Conservation (phyloP, 495 filamentous ascomycete genomes). For the Xylaria acuta region DNA sequence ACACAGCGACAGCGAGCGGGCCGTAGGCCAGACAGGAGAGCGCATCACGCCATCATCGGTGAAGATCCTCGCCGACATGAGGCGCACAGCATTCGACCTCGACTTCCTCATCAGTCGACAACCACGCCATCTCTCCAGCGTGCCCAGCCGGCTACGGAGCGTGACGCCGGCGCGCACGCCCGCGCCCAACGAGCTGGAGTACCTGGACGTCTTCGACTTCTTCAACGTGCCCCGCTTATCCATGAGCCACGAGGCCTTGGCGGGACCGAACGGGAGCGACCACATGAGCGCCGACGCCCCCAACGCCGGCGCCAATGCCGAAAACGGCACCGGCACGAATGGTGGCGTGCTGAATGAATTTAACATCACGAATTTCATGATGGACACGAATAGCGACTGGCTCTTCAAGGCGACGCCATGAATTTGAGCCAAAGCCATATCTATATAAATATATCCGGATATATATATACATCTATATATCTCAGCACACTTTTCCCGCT, state of each 20-base stretch:
- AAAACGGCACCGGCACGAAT: constrained; percentile 20
- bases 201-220: constrained; percentile 92
- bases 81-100: constrained; percentile 81
- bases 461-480: not conserved
- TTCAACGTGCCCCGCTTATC: constrained; percentile 86
- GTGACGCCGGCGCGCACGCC: constrained; percentile 63
- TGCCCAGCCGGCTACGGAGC: constrained; percentile 45
- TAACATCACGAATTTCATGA: constrained; percentile 71
- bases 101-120: constrained; percentile 87
- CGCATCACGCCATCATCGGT: constrained; percentile 81
- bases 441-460: not conserved
- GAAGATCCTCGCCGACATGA: constrained; percentile 87
- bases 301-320: not conserved
- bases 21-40: constrained; percentile 60
- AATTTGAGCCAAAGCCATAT: not conserved
- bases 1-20: constrained; percentile 74
- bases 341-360: constrained; percentile 54
- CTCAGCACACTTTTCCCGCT: not conserved
- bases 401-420: constrained; percentile 52
- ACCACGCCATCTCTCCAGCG: constrained; percentile 61
- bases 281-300: constrained; percentile 31
- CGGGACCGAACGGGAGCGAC: constrained; percentile 33
- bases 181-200: constrained; percentile 83
- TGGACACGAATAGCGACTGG: constrained; percentile 69
- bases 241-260: constrained; percentile 45